Evolutionary conservation across 208 protist species (phyloP), one percentile per base, ranked within the genome.

Genomic region (Crithidia mellificae): DNA sequence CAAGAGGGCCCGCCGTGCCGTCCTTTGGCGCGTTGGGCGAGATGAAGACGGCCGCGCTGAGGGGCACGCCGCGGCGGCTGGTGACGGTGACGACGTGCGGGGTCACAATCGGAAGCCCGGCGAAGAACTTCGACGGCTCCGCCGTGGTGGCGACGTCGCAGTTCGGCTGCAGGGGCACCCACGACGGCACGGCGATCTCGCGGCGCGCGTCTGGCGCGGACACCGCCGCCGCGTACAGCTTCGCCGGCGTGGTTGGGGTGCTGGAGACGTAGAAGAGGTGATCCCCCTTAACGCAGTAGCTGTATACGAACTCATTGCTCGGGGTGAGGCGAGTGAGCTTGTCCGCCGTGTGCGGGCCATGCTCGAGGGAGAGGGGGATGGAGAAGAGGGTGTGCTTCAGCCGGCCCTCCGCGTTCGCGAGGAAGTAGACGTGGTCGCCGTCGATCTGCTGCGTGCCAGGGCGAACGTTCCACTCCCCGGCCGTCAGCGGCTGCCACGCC

Each of bases 401-500:
- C 12, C 85, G 79, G 27, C 73, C 77, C 25, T 84, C 58, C 4
- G 83, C 87, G 57, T 92, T 92, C 14, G 86, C 81, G 8, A 81
- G 27, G 56, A 95, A 95, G 72, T 76, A 75, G 6, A 92, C 74
- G 30, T 63, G 72, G 53, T 74, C 68, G 17, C 56, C 29, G 34
- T 38, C 36, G 5, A 78, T 53, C 20, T 68, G 32, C 57, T 79
- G 51, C 68, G 8, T 4, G 14, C 57, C 87, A 25, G 38, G 51
- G 63, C 46, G 47, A 6, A 91, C 84, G 67, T 94, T 94, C 89
- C 89, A 94, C 36, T 66, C 65, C 0, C 89, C 89, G 6, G 63
- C 57, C 24, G 89, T 92, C 36, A 94, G 73, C 52, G 84, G 82
- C 29, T 61, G 43, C 89, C 89, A 94, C 20, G 64, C 63, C 12